These are phyloP conservation scores for Pyricularia sp. DNA, from an alignment of 2,329 filamentous ascomycete genomes.

Conservation along the genomic window DNA sequence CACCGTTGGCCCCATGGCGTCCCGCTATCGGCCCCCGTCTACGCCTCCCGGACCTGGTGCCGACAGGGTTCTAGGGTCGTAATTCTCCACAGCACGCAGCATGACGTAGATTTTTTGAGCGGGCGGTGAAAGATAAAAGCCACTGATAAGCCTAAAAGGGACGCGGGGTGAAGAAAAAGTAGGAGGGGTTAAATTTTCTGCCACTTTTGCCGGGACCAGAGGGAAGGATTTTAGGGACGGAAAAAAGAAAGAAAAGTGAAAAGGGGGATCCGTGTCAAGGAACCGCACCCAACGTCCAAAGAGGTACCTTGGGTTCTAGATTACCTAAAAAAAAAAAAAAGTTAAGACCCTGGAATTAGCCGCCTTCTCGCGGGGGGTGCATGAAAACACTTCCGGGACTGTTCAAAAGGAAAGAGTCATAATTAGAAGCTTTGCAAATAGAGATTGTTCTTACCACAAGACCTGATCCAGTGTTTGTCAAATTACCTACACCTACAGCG, in stretches of 20 bases:
- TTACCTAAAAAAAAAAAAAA: no score
- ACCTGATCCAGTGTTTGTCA: not conserved
- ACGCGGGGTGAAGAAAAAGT: not conserved
- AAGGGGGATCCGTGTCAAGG: no score
- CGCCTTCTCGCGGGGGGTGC: no score
- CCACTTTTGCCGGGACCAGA: not conserved
- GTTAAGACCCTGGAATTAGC: no score
- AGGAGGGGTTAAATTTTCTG: not conserved
- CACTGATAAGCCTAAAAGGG: not conserved
- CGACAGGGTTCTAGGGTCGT: not conserved
- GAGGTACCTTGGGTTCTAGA: no score
- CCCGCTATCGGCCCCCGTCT: not conserved
- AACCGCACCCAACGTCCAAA: no score
- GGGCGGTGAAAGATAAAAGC: not conserved
- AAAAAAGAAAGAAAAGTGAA: not conserved
- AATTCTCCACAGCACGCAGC: not conserved
- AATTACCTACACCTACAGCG: not conserved
- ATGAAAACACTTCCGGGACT: no score
- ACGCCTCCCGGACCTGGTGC: not conserved
- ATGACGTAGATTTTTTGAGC: not conserved
- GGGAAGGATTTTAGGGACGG: not conserved
- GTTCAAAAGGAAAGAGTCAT: no score
- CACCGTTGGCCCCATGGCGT: not conserved
- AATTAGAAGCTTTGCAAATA: not conserved
- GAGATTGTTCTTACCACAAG: not conserved